Evolutionary conservation across 257 asterid species (phyloP), one percentile per base, ranked within the genome.

Genomic region (Osmanthus fragrans): DNA sequence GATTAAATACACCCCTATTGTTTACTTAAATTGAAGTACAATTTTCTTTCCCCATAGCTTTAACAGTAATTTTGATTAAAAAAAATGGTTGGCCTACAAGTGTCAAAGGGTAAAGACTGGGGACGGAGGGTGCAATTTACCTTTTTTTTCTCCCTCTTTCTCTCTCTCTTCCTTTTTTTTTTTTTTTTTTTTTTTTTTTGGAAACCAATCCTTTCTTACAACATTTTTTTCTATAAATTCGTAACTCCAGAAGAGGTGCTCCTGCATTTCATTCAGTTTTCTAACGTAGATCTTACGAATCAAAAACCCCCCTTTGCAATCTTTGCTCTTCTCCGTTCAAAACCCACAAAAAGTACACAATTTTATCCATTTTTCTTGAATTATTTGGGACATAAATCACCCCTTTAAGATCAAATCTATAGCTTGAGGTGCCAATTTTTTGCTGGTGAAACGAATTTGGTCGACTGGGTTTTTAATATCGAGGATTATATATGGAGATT

Each of bases 401-500:
- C 64, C 76, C 33, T 6, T 19, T 65, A 68, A 74, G 47, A 67
- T 42, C 42, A 72, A 58, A 54, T 71, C 36, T 83, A 70, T 54
- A 64, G 58, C 67, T 72, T 21, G 37, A 30, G 74, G 27, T 27
- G 40, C 66, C 71, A 34, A 36, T 19, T 16, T 34, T 67, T 51
- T 72, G 32, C 81, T 39, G 27, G 74, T 23, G 42, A n/a, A 71
- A 34, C n/a, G 23, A 72, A 6, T 42, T 76, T 51, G 49, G 0
- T 60, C 82, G 70, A 71, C 81, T 74, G 80, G 79, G 82, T 25
- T 71, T 72, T 77, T 69, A 15, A 63, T 63, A 63, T 63, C 69
- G 7, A 63, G 34, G 69, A 25, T 63, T 27, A 75, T 60, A 23
- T 23, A 92, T 92, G 98, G 96, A 90, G 87, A 66, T 88, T 74